Conservation (phyloP, 2,329 filamentous ascomycete genomes). For the Aspergillus persii region DNA sequence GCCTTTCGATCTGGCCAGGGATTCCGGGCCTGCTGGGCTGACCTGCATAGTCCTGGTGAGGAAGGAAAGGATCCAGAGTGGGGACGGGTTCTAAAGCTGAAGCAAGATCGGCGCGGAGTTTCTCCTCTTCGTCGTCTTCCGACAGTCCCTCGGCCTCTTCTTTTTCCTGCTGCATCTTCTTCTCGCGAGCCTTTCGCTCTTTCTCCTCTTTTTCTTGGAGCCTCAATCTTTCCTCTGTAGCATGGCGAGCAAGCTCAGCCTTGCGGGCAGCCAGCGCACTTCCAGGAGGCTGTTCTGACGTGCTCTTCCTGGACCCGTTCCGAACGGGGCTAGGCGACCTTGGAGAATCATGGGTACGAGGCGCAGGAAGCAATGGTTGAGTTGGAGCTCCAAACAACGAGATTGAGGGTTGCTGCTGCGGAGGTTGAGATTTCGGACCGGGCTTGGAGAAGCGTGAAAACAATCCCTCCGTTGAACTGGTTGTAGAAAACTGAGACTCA, state of each 20-base stretch:
- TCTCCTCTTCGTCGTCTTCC: conserved; percentile 50
- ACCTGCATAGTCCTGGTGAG: conserved; percentile 47
- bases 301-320: conserved; percentile 23
- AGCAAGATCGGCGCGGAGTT: conserved; percentile 44
- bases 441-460: conserved; percentile 40
- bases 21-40: conserved; percentile 47
- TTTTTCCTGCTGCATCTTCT: conserved; percentile 30
- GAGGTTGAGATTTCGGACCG: conserved; percentile 9
- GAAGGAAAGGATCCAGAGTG: conserved; percentile 48
- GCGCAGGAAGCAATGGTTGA: conserved; percentile 39
- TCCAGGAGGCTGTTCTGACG: conserved; percentile 34
- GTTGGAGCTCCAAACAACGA: conserved; percentile 46
- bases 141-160: conserved; percentile 38
- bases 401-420: conserved; percentile 27
- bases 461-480: conserved; percentile 38
- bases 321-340: conserved; percentile 50
- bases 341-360: conserved; percentile 35
- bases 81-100: conserved; percentile 43
- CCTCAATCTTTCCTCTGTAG: conserved; percentile 27
- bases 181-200: conserved; percentile 29
- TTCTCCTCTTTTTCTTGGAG: conserved; percentile 18
- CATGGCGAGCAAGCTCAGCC: conserved; percentile 34
- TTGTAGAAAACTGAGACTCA: conserved; percentile 31
- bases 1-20: conserved; percentile 49
- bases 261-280: conserved; percentile 42